These are phyloP conservation scores for Fraxinus cuspidata DNA, from an alignment of 257 asterid genomes.

Conservation along the genomic window DNA sequence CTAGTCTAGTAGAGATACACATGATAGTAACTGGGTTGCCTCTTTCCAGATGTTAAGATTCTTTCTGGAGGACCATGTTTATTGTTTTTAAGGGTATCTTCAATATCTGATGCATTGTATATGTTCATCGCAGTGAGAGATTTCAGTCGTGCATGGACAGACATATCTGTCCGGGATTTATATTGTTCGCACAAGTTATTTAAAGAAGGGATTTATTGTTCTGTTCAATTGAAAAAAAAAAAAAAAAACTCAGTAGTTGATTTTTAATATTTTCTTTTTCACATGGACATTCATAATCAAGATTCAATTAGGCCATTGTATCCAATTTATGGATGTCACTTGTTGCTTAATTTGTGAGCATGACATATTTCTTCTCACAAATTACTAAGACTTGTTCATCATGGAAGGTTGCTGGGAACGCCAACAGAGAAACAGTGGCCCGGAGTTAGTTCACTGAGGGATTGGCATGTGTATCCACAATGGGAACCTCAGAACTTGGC, in stretches of 20 bases:
- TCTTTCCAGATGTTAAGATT: background rate
- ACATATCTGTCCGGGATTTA: background rate
- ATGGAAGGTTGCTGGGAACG: constrained; percentile 73
- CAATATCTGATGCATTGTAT: background rate
- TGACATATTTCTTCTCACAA: background rate
- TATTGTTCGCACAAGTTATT: background rate
- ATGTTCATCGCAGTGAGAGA: background rate
- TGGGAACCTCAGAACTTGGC: constrained; percentile 90
- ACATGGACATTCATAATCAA: too few relatives aligned
- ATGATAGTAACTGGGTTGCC: background rate
- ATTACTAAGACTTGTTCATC: background rate
- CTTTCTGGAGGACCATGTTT: background rate
- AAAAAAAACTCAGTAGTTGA: too few relatives aligned
- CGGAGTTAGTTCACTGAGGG: constrained; percentile 71
- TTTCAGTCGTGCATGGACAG: background rate
- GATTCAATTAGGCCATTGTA: too few relatives aligned
- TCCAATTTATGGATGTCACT: too few relatives aligned
- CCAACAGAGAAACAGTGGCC: constrained; percentile 92
- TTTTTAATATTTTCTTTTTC: too few relatives aligned
- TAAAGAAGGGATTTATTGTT: background rate
- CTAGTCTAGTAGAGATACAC: background rate
- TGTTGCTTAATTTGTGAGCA: background rate
- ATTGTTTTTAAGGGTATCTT: background rate
- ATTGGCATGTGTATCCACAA: constrained; percentile 94
- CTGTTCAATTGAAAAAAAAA: background rate